A percentile compares a stretch with the other conserved stretches of the same genome.
Evolutionary conservation across 306 rosid genomes (phyloP).

Genomic region (Vigna trinervia): DNA sequence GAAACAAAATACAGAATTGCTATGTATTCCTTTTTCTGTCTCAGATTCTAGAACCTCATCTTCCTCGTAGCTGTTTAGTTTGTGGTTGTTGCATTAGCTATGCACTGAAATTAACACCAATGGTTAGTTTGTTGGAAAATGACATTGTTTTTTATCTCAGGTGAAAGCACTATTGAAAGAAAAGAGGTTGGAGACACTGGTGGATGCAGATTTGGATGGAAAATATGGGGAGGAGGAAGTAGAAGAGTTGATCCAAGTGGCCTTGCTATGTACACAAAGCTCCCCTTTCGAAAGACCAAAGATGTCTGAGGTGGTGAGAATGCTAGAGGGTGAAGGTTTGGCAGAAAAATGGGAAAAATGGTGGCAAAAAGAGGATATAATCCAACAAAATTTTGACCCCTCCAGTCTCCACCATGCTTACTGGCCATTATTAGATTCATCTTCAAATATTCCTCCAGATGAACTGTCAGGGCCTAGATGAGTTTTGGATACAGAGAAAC

Average conservation of each 20-base stretch:
- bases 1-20: not conserved
- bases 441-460: slow-evolving; percentile 69
- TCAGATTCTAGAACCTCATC: not conserved
- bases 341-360: slow-evolving; percentile 91
- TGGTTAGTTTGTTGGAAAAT: slow-evolving; percentile 3
- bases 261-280: slow-evolving; percentile 84
- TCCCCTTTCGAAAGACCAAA: slow-evolving; percentile 80
- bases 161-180: slow-evolving; percentile 83
- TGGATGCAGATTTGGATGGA: slow-evolving; percentile 74
- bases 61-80: not conserved
- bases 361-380: slow-evolving; percentile 76
- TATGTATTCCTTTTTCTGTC: slow-evolving; percentile 14
- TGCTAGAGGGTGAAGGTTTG: slow-evolving; percentile 95
- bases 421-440: slow-evolving; percentile 75
- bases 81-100: not conserved
- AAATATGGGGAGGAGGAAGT: slow-evolving; percentile 62
- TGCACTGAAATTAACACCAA: not conserved
- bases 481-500: slow-evolving; percentile 13
- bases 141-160: slow-evolving; percentile 50
- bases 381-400: slow-evolving; percentile 59
- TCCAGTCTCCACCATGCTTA: slow-evolving; percentile 48
- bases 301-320: slow-evolving; percentile 93
- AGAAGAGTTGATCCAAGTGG: slow-evolving; percentile 83
- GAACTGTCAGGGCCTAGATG: slow-evolving; percentile 91
- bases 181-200: slow-evolving; percentile 72